Base-by-base conservation (phyloP, 2,329 filamentous ascomycete species). In the Aotearoamyces nothofagi region DNA sequence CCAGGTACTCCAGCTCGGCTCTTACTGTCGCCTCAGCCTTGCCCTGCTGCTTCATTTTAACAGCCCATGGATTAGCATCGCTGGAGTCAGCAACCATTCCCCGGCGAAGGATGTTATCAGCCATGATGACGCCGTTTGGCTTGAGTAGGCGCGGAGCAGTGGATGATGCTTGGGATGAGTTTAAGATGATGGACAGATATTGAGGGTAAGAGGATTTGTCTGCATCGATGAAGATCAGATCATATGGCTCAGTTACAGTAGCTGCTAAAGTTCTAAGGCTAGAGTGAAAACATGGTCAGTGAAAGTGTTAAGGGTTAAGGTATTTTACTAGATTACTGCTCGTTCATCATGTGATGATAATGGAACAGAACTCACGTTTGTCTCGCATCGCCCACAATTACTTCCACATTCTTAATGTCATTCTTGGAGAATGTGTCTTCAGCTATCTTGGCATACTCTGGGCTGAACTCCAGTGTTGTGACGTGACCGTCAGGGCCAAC, bases 61-160 rank as follows among this genome's bases (percentile, higher is more conserved):
- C n/a, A 17, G 19, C 29, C 39, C 31, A 32, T 14, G 53, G 54
- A 32, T 57, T 56, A 5, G 38, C 36, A 4, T 37, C 26, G 13
- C 43, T 46, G 6, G 33, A 24, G 17, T 60, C 53, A 22, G 58
- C 63, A 3, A 69, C 58, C 9, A 64, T 47, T 5, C 56, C 64
- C 5, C 51, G 47, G 3, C 58, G 58, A 15, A 71, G 52, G 23
- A 63, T 55, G 32, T 70, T 70, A 43, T 70, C 66, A 1, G 60
- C 63, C 9, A 69, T 48, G 34, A 70, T 60, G 32, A 69, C 47
- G 0, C 61, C 64, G 5, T 58, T 61, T 6, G 53, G 44, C 1
- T 57, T 53, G 22, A 70, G 52, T 15, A 70, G 52, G 5, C 61
- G 55, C 15, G 15, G 16, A 10, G 12, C 9, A 2, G 38, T 11